These are phyloP conservation scores for Achaetomium macrosporum DNA, from an alignment of 2,329 filamentous ascomycete genomes.

Conservation along the genomic window DNA sequence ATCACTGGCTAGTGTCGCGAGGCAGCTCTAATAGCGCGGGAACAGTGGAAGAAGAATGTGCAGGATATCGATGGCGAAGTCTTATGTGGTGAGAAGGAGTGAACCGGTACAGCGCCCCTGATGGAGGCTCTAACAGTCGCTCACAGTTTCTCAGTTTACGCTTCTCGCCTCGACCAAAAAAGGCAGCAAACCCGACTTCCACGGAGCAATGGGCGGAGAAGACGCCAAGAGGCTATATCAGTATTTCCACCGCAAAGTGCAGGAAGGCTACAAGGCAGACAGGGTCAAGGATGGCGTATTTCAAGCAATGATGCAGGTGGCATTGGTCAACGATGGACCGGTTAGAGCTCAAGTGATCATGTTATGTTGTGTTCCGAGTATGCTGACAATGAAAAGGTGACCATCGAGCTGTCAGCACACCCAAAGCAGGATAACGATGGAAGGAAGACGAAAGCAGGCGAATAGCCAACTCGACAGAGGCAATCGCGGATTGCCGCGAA, in stretches of 20 bases:
- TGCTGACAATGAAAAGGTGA: slow-evolving; percentile 31
- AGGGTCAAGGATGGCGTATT: slow-evolving; percentile 93
- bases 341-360: slow-evolving; percentile 35
- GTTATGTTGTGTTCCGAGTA: not conserved
- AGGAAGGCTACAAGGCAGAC: slow-evolving; percentile 63
- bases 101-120: too few relatives aligned
- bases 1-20: not conserved
- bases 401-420: slow-evolving; percentile 30
- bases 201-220: slow-evolving; percentile 72
- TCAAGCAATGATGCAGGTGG: slow-evolving; percentile 98
- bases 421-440: slow-evolving; percentile 12
- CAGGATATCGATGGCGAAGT: slow-evolving; percentile 85
- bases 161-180: slow-evolving; percentile 91
- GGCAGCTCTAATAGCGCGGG: slow-evolving; percentile 11
- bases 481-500: too few relatives aligned
- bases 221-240: slow-evolving; percentile 79
- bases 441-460: not conserved
- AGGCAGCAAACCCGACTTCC: slow-evolving; percentile 91
- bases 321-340: slow-evolving; percentile 78
- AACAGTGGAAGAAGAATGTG: slow-evolving; percentile 84
- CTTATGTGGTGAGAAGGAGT: slow-evolving; percentile 66
- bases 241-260: slow-evolving; percentile 72
- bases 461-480: not conserved
- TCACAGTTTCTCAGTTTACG: slow-evolving; percentile 89
- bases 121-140: not conserved